These are phyloP conservation scores for Omphalotus olearius DNA, from an alignment of 1,284 basidiomycete genomes.

Conservation along the genomic window DNA sequence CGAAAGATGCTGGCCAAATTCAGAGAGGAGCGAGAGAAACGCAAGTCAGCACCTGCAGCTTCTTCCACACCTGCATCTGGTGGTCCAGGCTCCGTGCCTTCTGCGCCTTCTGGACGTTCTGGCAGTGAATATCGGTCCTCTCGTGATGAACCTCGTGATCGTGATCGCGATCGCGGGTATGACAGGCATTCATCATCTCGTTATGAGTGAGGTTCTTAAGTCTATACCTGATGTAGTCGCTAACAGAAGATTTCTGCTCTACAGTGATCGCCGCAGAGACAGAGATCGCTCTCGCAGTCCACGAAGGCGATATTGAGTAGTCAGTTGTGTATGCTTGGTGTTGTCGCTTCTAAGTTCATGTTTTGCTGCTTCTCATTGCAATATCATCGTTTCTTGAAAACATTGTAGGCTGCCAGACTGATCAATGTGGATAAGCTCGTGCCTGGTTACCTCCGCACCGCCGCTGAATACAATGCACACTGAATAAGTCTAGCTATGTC, in stretches of 20 bases:
- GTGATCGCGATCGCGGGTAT: slow-evolving; percentile 65
- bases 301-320: slow-evolving; percentile 60
- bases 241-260: slow-evolving; percentile 15
- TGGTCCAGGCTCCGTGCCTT: slow-evolving; percentile 25
- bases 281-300: slow-evolving; percentile 79
- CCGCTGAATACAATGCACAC: too few relatives aligned
- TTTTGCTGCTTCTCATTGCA: background rate
- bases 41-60: slow-evolving; percentile 51
- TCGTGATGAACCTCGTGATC: slow-evolving; percentile 50
- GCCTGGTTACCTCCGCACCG: too few relatives aligned
- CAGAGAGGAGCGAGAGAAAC: slow-evolving; percentile 83
- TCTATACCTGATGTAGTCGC: slow-evolving; percentile 15
- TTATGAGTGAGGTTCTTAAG: slow-evolving; percentile 61
- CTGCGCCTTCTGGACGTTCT: slow-evolving; percentile 31
- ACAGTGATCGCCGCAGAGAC: slow-evolving; percentile 56
- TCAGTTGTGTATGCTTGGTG: background rate
- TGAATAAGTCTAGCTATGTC: too few relatives aligned
- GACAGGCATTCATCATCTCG: slow-evolving; percentile 66
- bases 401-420: too few relatives aligned
- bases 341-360: slow-evolving; percentile 1
- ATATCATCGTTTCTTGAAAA: background rate
- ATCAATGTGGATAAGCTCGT: too few relatives aligned
- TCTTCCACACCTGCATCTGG: slow-evolving; percentile 20
- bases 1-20: slow-evolving; percentile 91
- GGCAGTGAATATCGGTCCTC: slow-evolving; percentile 51